Evolutionary conservation across 2,329 filamentous ascomycete species (phyloP), one percentile per base, ranked within the genome.

Genomic region (Aspergillus sp.): DNA sequence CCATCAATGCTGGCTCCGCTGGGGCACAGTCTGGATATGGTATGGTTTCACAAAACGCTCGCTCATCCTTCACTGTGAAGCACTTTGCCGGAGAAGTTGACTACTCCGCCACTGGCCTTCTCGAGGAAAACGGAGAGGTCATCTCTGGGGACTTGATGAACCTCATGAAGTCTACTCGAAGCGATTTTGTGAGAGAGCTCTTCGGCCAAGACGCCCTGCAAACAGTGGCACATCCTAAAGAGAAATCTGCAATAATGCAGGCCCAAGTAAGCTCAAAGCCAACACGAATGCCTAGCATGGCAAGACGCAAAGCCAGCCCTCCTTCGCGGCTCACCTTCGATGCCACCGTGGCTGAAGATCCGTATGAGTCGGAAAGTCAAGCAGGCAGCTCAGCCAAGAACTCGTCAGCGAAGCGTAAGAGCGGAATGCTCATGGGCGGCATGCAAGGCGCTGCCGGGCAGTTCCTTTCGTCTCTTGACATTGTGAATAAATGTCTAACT

Each of bases 41-140:
- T 73, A 96, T 96, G 74, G 80, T 88, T 50, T 93, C 93, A 0
- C 88, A 91, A 61, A 96, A 96, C 74, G 83, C 85, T 0, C 82
- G 90, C 0, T 89, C 91, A 5, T 84, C 85, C 9, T 99, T 99
- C 77, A 93, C 92, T 0, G 87, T 99, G 56, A 92, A 90, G 74
- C 95, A 99, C 75, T 99, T 96, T 74, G 93, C 93, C 40, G 95
- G 95, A 51, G 95, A 98, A 72, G 91, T 99, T 5, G 95, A 99
- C 60, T 99, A 99, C 70, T 88, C 91, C 2, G 84, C 96, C 60
- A 88, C 89, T 66, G 91, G 91, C 5, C 79, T 99, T 21, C 84
- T 98, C 3, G 95, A 99, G 74, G 93, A 96, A 76, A 99, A 99
- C 64, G 91, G 93, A 53, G 95, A 99, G 73, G 86, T 96, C 61